Evolutionary conservation across 2,329 filamentous ascomycete genomes (phyloP), one percentile per base, ranked within the genome.

Genomic region (Huntiella decipiens): DNA sequence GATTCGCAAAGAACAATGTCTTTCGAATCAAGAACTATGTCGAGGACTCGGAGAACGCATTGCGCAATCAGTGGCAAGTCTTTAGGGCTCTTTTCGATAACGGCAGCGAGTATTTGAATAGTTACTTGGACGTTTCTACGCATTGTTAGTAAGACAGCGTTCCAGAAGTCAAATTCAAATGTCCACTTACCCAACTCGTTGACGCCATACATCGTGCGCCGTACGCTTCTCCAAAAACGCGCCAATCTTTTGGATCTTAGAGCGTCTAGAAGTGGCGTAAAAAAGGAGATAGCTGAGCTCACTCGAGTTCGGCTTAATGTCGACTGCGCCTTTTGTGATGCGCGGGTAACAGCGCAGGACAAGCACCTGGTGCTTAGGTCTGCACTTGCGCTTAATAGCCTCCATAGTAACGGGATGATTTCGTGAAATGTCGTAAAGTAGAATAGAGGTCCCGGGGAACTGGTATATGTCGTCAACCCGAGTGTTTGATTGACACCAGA

Each of bases 281-380:
- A 93, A 96, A 46, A 96, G 76, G 53, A 98, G 74, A 60, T 96
- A 96, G 63, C 85, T 93, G 52, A 98, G 75, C 68, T 98, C 91
- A 64, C 85, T 93, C 53, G 85, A 85, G 63, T 96, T 96, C 38
- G 91, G 87, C 64, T 88, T 92, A 58, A 94, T 85, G 57, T 94
- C 85, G 59, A 87, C 81, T 51, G 83, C 79, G 44, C 84, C 85
- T 65, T 95, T 96, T 53, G 83, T 83, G 52, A 83, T 87, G 54
- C 82, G 81, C 36, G 91, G 91, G 62, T 95, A 98, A 68, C 88
- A 96, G 66, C 94, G 95, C 53, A 95, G 74, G 54, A 95, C 80
- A 51, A 96, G 70, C 55, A 95, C 83, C 71, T 96, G 88, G 66
- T 98, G 91, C 68, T 95, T 96, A 22, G 91, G 88, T 50, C 88